Base-by-base conservation (phyloP, 2,329 filamentous ascomycete genomes). In the Penicillium italicum region DNA sequence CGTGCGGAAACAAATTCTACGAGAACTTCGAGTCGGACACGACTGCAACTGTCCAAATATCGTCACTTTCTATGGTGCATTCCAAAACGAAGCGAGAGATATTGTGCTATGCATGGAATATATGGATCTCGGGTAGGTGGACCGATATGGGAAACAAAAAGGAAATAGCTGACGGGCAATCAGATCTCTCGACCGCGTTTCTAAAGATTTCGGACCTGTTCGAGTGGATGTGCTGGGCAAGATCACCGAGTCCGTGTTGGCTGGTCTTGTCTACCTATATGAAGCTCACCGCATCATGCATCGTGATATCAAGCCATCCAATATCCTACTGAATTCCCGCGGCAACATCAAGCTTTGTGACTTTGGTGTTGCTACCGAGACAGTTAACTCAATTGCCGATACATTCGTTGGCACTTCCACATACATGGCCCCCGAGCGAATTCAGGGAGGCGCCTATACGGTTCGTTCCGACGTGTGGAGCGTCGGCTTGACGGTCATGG, bases 71-170 rank as follows among this genome's bases (percentile, higher is more conserved):
- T 97, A 97, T 70, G 94, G 94, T 58, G 94, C 94, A 36, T 99
- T 97, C 71, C 84, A 97, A 69, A 97, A 96, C 72, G 90, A 95
- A 70, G 91, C 91, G 59, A 93, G 95, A 71, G 94, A 99, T 77
- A 95, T 99, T 56, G 95, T 97, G 66, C 93, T 99, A 87, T 99
- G 94, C 75, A 99, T 99, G 94, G 94, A 99, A 74, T 97, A 99
- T 73, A 96, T 96, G 91, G 94, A 99, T 76, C 91, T 93, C 72
- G 94, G 94, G 94, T 97, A 82, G 76, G 90, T 79, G 28, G n/a
- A 41, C 10, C 43, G 11, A 33, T 20, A 36, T 50, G 16, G 46
- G 44, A n/a, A 53, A 18, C 37, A 18, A 47, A 56, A 42, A 53
- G 50, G 36, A 41, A 34, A 37, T 65, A 45, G 66, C 60, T 58